Evolutionary conservation across 495 filamentous ascomycete species (phyloP).

Genomic region (Cercophora samala): DNA sequence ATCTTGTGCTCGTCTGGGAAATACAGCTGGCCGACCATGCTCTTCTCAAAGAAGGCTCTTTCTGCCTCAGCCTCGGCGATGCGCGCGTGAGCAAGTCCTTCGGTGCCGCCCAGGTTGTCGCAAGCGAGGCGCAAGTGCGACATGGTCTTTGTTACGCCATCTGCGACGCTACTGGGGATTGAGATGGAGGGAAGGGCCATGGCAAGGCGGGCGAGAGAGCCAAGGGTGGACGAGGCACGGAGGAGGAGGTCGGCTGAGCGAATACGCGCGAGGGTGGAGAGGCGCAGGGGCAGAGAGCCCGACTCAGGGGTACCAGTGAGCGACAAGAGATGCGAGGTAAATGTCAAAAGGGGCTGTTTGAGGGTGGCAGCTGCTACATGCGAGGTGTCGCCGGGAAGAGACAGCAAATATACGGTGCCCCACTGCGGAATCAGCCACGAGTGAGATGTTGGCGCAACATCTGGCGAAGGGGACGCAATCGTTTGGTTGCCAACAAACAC

Average conservation of each 20-base stretch:
- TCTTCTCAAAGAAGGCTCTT: slow-evolving; percentile 96
- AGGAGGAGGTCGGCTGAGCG: slow-evolving; percentile 82
- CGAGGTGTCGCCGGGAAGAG: slow-evolving; percentile 49
- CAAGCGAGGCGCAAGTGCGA: slow-evolving; percentile 73
- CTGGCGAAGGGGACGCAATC: slow-evolving; percentile 29
- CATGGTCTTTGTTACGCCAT: slow-evolving; percentile 78
- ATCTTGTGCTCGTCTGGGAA: slow-evolving; percentile 98
- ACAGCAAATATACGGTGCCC: slow-evolving; percentile 85
- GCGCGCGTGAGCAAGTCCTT: slow-evolving; percentile 68
- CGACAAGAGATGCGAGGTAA: slow-evolving; percentile 87
- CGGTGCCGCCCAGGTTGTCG: slow-evolving; percentile 58
- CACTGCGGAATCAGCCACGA: slow-evolving; percentile 97
- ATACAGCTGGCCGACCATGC: slow-evolving; percentile 96
- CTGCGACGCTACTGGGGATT: slow-evolving; percentile 81
- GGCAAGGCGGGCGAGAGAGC: slow-evolving; percentile 84
- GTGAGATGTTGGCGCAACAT: slow-evolving; percentile 58
- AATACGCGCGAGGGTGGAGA: slow-evolving; percentile 78
- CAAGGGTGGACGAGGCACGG: slow-evolving; percentile 88
- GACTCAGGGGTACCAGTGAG: slow-evolving; percentile 82
- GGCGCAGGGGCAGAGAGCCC: slow-evolving; percentile 74
- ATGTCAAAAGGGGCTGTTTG: slow-evolving; percentile 77
- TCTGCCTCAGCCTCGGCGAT: slow-evolving; percentile 88
- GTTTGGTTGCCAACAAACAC: slow-evolving; percentile 68
- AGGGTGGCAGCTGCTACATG: slow-evolving; percentile 52
- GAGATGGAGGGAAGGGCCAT: slow-evolving; percentile 83